These are phyloP conservation scores for Diaporthe vaccinii DNA, from an alignment of 2,329 filamentous ascomycete species.

Conservation along the genomic window DNA sequence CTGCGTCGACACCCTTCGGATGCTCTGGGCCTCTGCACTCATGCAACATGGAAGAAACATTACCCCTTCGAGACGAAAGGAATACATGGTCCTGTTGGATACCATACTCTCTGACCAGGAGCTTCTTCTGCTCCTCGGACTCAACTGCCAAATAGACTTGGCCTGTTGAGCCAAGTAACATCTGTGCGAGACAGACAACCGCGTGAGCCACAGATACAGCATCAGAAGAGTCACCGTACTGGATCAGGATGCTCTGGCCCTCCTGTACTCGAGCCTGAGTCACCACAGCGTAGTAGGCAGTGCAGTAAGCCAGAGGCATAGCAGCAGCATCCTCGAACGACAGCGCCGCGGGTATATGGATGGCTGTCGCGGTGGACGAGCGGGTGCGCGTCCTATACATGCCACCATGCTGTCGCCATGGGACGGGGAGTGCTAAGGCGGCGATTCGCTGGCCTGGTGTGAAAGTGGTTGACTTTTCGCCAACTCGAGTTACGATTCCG, in stretches of 20 bases:
- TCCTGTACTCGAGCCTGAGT: constrained; percentile 54
- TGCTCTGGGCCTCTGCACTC: neutral
- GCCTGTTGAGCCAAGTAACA: constrained; percentile 53
- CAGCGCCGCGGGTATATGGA: constrained; percentile 41
- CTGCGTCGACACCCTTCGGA: constrained; percentile 32
- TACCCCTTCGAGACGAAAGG: constrained; percentile 47
- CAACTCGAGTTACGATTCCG: constrained; percentile 43
- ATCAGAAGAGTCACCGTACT: constrained; percentile 39
- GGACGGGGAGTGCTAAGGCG: neutral
- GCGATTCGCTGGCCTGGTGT: neutral
- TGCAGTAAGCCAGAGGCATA: constrained; percentile 56
- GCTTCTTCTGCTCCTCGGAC: constrained; percentile 47
- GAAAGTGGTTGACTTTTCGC: constrained; percentile 32
- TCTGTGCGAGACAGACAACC: constrained; percentile 18
- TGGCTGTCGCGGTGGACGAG: constrained; percentile 38
- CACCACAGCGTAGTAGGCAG: constrained; percentile 57
- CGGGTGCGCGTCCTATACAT: constrained; percentile 11
- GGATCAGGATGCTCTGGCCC: constrained; percentile 51
- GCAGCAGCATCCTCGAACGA: constrained; percentile 55
- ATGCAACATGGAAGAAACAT: neutral
- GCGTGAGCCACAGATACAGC: constrained; percentile 40
- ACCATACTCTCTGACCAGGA: constrained; percentile 43
- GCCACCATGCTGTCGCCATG: neutral
- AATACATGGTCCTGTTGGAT: constrained; percentile 43
- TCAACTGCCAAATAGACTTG: constrained; percentile 50